A percentile compares a stretch with the other conserved stretches of the same genome.
Conservation (phyloP, 164 flowering plant genomes). For the Paratinospora sagittata region DNA sequence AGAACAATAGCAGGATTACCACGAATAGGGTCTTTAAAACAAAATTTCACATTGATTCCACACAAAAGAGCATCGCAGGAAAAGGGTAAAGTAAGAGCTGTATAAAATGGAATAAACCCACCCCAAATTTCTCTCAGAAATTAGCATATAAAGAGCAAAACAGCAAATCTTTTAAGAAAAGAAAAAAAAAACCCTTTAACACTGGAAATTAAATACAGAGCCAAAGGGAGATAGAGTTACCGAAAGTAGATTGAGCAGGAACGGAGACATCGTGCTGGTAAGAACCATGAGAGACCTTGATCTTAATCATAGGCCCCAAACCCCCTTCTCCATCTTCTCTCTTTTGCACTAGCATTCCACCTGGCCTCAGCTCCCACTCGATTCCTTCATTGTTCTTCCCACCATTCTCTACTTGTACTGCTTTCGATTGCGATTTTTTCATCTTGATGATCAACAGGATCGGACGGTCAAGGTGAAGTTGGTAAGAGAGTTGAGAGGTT, state of each 20-base stretch:
- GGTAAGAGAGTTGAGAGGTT: slow-evolving; percentile 2
- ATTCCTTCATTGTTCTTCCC: slow-evolving; percentile 21
- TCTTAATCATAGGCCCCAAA: slow-evolving; percentile 36
- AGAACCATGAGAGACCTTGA: slow-evolving; percentile 50
- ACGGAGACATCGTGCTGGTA: slow-evolving; percentile 37
- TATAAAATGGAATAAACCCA: no score
- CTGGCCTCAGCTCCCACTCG: slow-evolving; percentile 47
- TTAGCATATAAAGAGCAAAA: background rate
- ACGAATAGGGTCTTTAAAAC: no score
- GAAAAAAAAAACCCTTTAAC: background rate
- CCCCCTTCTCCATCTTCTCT: slow-evolving; percentile 26
- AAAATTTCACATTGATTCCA: no score
- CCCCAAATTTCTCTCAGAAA: background rate
- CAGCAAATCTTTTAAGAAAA: background rate
- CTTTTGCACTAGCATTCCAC: slow-evolving; percentile 53
- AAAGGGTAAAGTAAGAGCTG: background rate
- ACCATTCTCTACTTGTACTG: slow-evolving; percentile 8
- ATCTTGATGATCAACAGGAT: background rate
- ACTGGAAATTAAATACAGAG: background rate
- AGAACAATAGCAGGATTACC: no score
- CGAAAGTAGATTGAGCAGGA: slow-evolving; percentile 57
- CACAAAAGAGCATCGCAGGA: no score
- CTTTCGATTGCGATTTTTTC: slow-evolving; percentile 3
- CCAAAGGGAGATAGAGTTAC: slow-evolving; percentile 19
- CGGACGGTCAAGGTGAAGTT: background rate